A percentile compares a stretch with the other conserved stretches of the same genome.
Conservation (phyloP, 495 filamentous ascomycete species). For the Podospora pseudocomata region DNA sequence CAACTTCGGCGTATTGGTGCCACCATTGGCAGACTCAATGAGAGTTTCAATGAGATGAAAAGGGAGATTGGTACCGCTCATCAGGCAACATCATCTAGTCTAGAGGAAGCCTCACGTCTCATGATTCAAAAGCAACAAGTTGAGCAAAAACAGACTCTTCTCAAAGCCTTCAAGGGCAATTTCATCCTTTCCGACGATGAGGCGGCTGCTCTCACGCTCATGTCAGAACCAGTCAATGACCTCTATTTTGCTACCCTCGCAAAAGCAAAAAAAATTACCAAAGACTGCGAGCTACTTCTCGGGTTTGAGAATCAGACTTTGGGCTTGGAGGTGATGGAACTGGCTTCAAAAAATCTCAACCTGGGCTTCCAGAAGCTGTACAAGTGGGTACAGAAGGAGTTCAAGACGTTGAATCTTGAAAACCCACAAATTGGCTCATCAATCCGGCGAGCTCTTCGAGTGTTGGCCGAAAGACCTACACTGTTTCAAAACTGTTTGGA, state of each 20-base stretch:
- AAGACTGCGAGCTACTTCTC: constrained; percentile 82
- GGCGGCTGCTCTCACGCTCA: constrained; percentile 63
- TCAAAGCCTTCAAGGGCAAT: constrained; percentile 78
- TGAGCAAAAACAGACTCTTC: constrained; percentile 79
- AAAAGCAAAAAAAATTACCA: constrained; percentile 80
- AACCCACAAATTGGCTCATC: constrained; percentile 87
- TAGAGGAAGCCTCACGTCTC: constrained; percentile 74
- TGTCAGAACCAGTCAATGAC: constrained; percentile 77
- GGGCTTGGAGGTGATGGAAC: constrained; percentile 85
- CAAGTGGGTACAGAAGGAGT: constrained; percentile 89
- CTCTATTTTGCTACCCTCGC: constrained; percentile 77
- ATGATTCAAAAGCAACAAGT: constrained; percentile 71
- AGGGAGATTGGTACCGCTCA: constrained; percentile 69
- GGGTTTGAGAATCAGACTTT: constrained; percentile 86
- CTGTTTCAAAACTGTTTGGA: constrained; percentile 93
- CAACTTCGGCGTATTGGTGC: constrained; percentile 84
- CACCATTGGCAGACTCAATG: constrained; percentile 72
- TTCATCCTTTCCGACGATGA: constrained; percentile 84
- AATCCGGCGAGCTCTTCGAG: constrained; percentile 78
- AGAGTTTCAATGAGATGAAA: constrained; percentile 77
- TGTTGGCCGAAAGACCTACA: constrained; percentile 83
- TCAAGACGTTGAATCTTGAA: constrained; percentile 88
- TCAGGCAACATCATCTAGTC: constrained; percentile 67
- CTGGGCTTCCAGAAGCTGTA: constrained; percentile 91
- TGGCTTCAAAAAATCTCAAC: constrained; percentile 81